Evolutionary conservation across 164 flowering plant species (phyloP).

Genomic region (Chimonanthus praecox): DNA sequence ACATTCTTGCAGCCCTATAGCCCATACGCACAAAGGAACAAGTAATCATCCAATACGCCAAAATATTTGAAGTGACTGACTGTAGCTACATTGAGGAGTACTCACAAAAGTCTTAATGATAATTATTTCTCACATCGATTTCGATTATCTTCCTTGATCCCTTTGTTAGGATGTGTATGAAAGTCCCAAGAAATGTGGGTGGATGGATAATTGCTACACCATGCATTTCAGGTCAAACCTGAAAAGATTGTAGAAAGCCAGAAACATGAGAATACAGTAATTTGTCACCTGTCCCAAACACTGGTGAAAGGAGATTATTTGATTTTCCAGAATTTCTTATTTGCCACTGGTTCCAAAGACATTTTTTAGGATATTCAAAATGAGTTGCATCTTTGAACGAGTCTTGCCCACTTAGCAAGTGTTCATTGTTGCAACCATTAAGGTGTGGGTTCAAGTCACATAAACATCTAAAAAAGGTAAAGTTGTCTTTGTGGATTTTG

Average conservation of each 20-base stretch:
- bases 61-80: not conserved
- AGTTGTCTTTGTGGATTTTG: no score
- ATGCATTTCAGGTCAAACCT: not conserved
- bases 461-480: no score
- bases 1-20: not conserved
- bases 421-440: no score
- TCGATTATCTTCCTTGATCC: not conserved
- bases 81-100: not conserved
- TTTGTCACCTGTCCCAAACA: no score
- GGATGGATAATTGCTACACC: not conserved
- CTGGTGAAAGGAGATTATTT: not conserved
- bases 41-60: not conserved
- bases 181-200: not conserved
- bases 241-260: not conserved
- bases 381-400: no score
- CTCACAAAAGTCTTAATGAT: not conserved
- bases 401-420: no score
- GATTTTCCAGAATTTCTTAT: no score
- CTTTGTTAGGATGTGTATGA: not conserved
- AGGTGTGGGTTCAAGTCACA: no score
- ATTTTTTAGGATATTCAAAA: no score
- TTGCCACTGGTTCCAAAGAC: no score
- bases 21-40: not conserved
- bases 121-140: no score
- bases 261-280: not conserved